These are phyloP conservation scores for Pyrenophora tritici-repentis DNA, from an alignment of 2,329 filamentous ascomycete species.

Conservation along the genomic window DNA sequence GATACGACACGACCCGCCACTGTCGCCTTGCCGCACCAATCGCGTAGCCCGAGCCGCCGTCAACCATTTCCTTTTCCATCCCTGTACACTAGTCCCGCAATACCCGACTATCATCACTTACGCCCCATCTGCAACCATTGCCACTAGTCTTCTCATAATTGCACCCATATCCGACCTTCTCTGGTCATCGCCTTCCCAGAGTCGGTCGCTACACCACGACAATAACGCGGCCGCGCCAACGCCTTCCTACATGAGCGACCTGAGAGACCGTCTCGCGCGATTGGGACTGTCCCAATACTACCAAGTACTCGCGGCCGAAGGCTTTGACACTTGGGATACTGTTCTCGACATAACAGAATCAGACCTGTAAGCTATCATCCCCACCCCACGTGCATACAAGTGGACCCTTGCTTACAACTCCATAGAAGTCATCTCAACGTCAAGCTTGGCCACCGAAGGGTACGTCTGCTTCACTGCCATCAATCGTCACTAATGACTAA, in stretches of 20 bases:
- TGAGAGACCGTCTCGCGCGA: constrained; percentile 71
- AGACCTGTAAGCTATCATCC: constrained; percentile 66
- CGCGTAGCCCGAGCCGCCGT: constrained; percentile 18
- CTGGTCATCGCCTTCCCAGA: constrained; percentile 4
- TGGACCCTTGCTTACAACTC: constrained; percentile 14
- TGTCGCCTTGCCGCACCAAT: constrained; percentile 32
- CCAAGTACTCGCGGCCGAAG: constrained; percentile 72
- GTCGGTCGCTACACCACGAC: constrained; percentile 12
- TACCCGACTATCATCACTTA: constrained; percentile 14
- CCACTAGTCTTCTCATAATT: constrained; percentile 31
- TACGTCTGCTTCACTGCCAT: constrained; percentile 51
- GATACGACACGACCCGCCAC: constrained; percentile 31
- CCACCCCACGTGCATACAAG: constrained; percentile 12
- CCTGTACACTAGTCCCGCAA: constrained; percentile 32
- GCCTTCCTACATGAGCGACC: constrained; percentile 62
- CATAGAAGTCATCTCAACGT: constrained; percentile 73
- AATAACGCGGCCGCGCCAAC: constrained; percentile 8
- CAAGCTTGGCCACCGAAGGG: constrained; percentile 79
- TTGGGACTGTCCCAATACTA: constrained; percentile 80
- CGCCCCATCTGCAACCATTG: constrained; percentile 15
- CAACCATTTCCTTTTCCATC: constrained; percentile 39
- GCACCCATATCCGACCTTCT: constrained; percentile 55
- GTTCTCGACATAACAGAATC: constrained; percentile 84
- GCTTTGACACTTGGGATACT: constrained; percentile 84
- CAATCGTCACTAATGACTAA: constrained; percentile 6